A percentile compares a stretch with the other conserved stretches of the same genome.
These are phyloP conservation scores for Pisolithus thermaeus DNA, from an alignment of 1,284 basidiomycete genomes.

Conservation along the genomic window DNA sequence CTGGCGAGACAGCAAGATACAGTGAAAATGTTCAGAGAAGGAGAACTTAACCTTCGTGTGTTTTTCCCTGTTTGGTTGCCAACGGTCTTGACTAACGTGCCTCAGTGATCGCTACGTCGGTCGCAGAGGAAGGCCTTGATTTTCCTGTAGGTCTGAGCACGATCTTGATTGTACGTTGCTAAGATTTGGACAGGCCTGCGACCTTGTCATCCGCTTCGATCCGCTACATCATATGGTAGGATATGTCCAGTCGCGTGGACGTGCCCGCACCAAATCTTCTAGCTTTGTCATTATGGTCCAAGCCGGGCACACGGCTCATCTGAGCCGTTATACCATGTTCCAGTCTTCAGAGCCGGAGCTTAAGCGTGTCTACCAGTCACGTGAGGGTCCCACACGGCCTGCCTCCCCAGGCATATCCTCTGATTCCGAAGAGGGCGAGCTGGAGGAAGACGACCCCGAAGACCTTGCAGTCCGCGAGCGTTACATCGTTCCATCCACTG, in stretches of 20 bases:
- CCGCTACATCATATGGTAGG: constrained; percentile 72
- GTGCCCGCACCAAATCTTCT: constrained; percentile 70
- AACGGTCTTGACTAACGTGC: constrained; percentile 1
- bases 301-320: constrained; percentile 47
- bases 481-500: constrained; percentile 63
- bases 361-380: constrained; percentile 53
- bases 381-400: constrained; percentile 32
- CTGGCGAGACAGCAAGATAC: constrained; percentile 50
- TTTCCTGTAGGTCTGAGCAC: constrained; percentile 52
- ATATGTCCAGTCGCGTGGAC: constrained; percentile 79
- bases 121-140: constrained; percentile 85
- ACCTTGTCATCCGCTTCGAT: constrained; percentile 81
- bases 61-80: constrained; percentile 14
- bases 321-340: constrained; percentile 54
- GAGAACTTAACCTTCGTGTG: constrained; percentile 65
- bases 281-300: constrained; percentile 77
- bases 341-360: constrained; percentile 58
- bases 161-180: constrained; percentile 2
- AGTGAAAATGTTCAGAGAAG: constrained; percentile 58
- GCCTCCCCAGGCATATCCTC: constrained; percentile 22
- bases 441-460: constrained; percentile 40
- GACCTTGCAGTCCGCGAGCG: constrained; percentile 64
- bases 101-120: constrained; percentile 74
- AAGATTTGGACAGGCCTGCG: constrained; percentile 53
- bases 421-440: constrained; percentile 29